Evolutionary conservation across 78 protist genomes (phyloP).

Genomic region (Isochrysis galbana): DNA sequence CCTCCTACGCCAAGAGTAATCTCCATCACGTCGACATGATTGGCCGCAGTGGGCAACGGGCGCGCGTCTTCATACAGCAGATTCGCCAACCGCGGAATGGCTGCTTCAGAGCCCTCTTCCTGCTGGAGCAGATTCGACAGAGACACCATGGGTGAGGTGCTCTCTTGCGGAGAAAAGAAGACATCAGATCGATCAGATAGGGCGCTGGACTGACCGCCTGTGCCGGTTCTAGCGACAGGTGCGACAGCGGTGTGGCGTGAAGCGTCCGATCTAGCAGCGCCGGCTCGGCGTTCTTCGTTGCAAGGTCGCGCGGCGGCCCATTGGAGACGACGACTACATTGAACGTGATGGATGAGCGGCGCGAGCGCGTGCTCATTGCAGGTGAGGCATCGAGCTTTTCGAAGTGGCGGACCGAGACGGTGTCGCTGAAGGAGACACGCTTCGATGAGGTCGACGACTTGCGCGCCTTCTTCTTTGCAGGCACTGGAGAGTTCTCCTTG

Average conservation of each 20-base stretch:
- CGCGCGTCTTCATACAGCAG: background rate
- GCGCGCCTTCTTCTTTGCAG: background rate
- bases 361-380: background rate
- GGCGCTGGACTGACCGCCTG: background rate
- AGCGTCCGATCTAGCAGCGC: too few relatives aligned
- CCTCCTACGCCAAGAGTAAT: background rate
- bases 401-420: background rate
- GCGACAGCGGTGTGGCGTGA: too few relatives aligned
- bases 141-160: background rate
- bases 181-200: background rate
- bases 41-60: background rate
- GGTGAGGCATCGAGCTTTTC: background rate
- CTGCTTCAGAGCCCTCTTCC: background rate
- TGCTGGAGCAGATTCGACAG: background rate
- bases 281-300: too few relatives aligned
- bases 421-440: background rate
- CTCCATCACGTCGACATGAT: background rate
- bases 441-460: background rate
- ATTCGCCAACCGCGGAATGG: background rate
- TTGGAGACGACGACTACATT: too few relatives aligned
- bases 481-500: background rate
- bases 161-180: background rate
- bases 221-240: too few relatives aligned
- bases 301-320: too few relatives aligned
- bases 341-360: background rate